A percentile compares a stretch with the other conserved stretches of the same genome.
Evolutionary conservation across 352 stramenopile species (phyloP).

Genomic region (Globisporangium mamillatum): DNA sequence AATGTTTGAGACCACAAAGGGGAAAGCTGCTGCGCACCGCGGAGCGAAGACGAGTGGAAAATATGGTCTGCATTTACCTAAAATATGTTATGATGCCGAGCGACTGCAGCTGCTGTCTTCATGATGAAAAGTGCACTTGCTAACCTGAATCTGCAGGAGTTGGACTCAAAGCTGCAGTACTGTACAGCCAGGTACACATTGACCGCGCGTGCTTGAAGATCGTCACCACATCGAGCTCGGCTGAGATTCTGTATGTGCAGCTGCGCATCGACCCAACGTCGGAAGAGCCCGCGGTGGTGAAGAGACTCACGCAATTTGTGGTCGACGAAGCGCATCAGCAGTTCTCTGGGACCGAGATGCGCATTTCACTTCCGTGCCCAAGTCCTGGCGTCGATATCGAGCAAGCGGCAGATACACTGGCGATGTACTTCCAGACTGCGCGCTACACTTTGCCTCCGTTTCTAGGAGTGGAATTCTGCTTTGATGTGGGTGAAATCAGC

Average conservation of each 20-base stretch:
- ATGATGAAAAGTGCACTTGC: neutral
- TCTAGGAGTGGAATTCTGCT: slow-evolving; percentile 56
- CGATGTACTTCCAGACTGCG: slow-evolving; percentile 69
- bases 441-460: slow-evolving; percentile 52
- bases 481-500: slow-evolving; percentile 38
- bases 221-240: slow-evolving; percentile 53
- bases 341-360: slow-evolving; percentile 82
- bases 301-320: slow-evolving; percentile 54
- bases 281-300: slow-evolving; percentile 56
- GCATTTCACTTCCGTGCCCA: slow-evolving; percentile 54
- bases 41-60: slow-evolving; percentile 41
- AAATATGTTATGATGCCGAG: neutral
- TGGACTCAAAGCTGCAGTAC: slow-evolving; percentile 68
- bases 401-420: slow-evolving; percentile 42
- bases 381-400: slow-evolving; percentile 30
- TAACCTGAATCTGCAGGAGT: slow-evolving; percentile 35
- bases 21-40: slow-evolving; percentile 16
- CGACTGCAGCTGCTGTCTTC: neutral
- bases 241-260: slow-evolving; percentile 65
- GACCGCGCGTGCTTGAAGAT: slow-evolving; percentile 47
- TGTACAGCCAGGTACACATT: slow-evolving; percentile 66
- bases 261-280: slow-evolving; percentile 64
- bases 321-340: slow-evolving; percentile 55
- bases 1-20: slow-evolving; percentile 71
- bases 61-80: slow-evolving; percentile 34